Conservation (phyloP, 176 grass and related monocot genomes). For the Canna indica region DNA sequence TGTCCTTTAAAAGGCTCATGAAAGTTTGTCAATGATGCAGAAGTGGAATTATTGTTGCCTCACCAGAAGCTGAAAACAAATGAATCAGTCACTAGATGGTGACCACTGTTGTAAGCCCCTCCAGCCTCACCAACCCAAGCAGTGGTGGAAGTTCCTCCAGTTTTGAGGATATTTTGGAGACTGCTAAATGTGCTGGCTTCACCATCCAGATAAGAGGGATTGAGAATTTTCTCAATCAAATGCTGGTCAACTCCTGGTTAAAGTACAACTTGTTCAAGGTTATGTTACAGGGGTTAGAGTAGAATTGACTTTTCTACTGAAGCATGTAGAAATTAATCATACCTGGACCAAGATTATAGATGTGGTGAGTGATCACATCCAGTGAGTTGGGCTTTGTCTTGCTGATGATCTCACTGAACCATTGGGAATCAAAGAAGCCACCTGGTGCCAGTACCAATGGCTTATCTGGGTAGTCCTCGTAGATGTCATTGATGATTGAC, state of each 20-base stretch:
- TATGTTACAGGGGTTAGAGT: background rate
- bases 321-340: background rate
- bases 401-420: constrained; percentile 10
- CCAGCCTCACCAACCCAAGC: constrained; percentile 20
- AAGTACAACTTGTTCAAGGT: background rate
- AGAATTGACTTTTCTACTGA: background rate
- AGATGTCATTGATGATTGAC: constrained; percentile 26
- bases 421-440: constrained; percentile 14
- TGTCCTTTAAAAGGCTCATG: background rate
- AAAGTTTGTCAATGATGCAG: background rate
- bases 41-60: background rate
- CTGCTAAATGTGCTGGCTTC: constrained; percentile 9
- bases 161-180: background rate
- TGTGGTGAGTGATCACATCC: constrained; percentile 17
- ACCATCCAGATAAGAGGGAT: constrained; percentile 18
- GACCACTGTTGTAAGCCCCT: constrained; percentile 18
- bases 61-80: constrained; percentile 26
- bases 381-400: background rate
- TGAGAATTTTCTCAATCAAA: constrained; percentile 20
- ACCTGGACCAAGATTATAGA: constrained; percentile 21
- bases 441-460: constrained; percentile 54
- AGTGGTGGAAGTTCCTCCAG: constrained; percentile 1
- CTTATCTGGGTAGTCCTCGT: constrained; percentile 33
- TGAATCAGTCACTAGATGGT: constrained; percentile 19
- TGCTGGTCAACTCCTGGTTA: constrained; percentile 1